A percentile compares a stretch with the other conserved stretches of the same genome.
phyloP scores from a whole-genome alignment of 768 basidiomycete species.

The Mycena metata region DNA sequence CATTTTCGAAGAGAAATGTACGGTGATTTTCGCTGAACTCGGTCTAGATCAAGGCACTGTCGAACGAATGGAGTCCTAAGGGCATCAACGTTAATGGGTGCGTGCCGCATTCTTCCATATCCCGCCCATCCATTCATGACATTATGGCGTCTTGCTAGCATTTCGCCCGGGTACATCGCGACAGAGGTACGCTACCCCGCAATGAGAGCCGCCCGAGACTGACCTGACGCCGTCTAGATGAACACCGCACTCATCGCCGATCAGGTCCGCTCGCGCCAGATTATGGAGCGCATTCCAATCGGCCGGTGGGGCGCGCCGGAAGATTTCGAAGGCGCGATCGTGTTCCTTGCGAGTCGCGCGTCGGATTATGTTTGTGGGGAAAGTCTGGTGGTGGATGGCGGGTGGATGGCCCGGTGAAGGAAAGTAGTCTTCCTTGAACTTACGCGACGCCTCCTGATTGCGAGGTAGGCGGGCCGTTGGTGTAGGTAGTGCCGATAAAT shows the following conservation, averaged over 20 bases:
- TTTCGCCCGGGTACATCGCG: conserved; percentile 61
- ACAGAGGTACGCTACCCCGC: conserved; percentile 51
- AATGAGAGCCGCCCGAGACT: too few species aligned
- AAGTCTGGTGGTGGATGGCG: conserved; percentile 76
- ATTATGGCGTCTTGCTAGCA: conserved; percentile 31
- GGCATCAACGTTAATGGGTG: conserved; percentile 60
- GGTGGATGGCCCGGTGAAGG: conserved; percentile 45
- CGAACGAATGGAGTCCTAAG: conserved; percentile 63
- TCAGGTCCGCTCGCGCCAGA: conserved; percentile 76
- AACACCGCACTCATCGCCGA: conserved; percentile 60
- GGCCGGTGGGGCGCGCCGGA: conserved; percentile 78
- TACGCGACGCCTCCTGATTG: conserved; percentile 1
- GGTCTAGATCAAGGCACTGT: conserved; percentile 40
- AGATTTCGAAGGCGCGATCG: conserved; percentile 81
- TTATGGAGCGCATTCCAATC: conserved; percentile 80
- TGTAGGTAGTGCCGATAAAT: too few species aligned
- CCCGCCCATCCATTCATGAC: background rate
- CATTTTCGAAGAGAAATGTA: background rate
- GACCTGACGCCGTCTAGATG: conserved; percentile 32
- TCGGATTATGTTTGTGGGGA: conserved; percentile 83
- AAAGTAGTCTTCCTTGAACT: conserved; percentile 6
- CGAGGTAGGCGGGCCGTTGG: background rate
- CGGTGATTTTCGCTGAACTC: background rate
- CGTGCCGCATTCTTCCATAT: background rate
- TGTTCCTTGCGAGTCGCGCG: conserved; percentile 78